phyloP scores from a whole-genome alignment of 2,329 filamentous ascomycete species.

The Pseudocercospora musae region DNA sequence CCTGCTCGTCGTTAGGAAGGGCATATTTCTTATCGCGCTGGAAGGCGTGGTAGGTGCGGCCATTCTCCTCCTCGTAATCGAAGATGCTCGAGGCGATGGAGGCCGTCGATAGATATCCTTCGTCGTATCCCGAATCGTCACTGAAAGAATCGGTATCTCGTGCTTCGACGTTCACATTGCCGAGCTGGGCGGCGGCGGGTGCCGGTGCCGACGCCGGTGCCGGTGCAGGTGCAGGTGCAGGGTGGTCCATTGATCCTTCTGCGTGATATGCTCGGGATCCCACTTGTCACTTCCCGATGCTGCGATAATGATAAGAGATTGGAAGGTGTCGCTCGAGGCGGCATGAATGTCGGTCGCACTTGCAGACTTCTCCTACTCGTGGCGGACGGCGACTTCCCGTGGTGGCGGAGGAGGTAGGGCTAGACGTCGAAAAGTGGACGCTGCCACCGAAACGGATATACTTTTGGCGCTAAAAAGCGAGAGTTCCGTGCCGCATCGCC shows the following conservation, averaged over 20 bases:
- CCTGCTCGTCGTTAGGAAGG: slow-evolving; percentile 30
- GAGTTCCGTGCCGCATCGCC: slow-evolving; percentile 2
- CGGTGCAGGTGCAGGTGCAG: too few relatives aligned
- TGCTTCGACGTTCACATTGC: slow-evolving; percentile 19
- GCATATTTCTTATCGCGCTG: slow-evolving; percentile 31
- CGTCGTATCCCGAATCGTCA: slow-evolving; percentile 23
- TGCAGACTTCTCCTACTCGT: background rate
- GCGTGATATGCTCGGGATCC: background rate
- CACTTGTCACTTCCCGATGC: background rate
- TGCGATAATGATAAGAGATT: too few relatives aligned
- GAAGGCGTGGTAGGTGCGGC: slow-evolving; percentile 25
- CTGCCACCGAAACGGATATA: background rate
- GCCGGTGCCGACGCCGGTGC: too few relatives aligned
- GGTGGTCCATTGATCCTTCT: slow-evolving; percentile 5
- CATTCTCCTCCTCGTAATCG: slow-evolving; percentile 23
- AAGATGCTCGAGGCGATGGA: slow-evolving; percentile 35
- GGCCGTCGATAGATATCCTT: slow-evolving; percentile 27
- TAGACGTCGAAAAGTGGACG: background rate
- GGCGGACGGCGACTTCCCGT: background rate
- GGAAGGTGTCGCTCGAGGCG: background rate
- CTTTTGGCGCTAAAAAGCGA: background rate
- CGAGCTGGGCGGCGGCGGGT: slow-evolving; percentile 10
- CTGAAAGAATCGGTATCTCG: slow-evolving; percentile 16
- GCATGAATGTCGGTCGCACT: background rate
- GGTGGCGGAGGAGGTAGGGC: slow-evolving; percentile 3